Percentiles rank a stretch among this genome's conserved stretches.
Evolutionary conservation across 106 monocot genomes (phyloP).

Genomic region (Platanthera guangdongensis): DNA sequence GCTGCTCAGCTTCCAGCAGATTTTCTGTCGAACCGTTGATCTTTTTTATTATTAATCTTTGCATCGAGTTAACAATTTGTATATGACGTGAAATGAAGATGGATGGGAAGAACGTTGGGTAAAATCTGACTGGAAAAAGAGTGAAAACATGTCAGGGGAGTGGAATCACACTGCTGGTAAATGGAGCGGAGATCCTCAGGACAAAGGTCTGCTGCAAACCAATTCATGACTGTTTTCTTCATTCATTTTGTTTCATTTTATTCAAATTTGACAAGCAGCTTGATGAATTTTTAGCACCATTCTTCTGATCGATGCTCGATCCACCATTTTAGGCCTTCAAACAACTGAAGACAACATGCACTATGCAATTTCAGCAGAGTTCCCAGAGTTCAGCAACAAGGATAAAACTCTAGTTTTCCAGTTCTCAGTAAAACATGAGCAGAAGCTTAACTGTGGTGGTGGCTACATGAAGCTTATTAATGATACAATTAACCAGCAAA

Average conservation of each 20-base stretch:
- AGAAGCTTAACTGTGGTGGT: conserved; percentile 78
- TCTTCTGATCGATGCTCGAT: neutral
- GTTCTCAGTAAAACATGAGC: conserved; percentile 77
- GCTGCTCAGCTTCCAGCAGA: no score
- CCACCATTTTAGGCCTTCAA: conserved; percentile 39
- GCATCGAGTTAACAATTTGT: neutral
- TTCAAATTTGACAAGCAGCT: no score
- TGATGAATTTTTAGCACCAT: neutral
- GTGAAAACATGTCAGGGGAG: conserved; percentile 30
- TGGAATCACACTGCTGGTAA: conserved; percentile 34
- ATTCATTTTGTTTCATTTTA: no score
- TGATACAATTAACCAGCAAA: conserved; percentile 67
- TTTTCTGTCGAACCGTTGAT: neutral
- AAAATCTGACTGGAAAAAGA: conserved; percentile 31
- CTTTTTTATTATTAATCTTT: neutral
- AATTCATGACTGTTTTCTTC: neutral
- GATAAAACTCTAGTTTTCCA: conserved; percentile 64
- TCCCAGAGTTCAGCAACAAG: conserved; percentile 63
- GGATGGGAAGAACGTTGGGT: conserved; percentile 34
- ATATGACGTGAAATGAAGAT: conserved; percentile 9
- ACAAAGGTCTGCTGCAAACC: conserved; percentile 17
- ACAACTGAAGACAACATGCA: conserved; percentile 51
- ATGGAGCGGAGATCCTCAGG: conserved; percentile 30
- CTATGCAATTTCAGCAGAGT: conserved; percentile 66
- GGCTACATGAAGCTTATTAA: conserved; percentile 76